Percentiles rank a stretch among this genome's conserved stretches.
phyloP scores from a whole-genome alignment of 148 eudicot genomes.

The Vaccinium vitisidaea region DNA sequence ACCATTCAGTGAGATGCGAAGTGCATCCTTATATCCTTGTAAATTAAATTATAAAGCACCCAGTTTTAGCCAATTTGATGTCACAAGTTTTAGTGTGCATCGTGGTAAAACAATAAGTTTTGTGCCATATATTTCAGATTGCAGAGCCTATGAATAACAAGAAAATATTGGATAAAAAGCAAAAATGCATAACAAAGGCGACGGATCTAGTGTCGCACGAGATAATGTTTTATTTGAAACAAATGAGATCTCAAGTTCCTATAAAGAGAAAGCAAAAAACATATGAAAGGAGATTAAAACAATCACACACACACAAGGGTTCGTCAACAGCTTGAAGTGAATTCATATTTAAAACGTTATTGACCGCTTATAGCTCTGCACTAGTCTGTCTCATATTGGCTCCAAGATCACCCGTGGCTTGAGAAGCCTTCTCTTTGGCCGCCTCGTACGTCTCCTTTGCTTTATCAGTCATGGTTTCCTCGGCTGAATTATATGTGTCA shows the following conservation, averaged over 20 bases:
- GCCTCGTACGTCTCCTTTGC: conserved; percentile 43
- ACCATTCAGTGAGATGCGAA: too few relatives aligned
- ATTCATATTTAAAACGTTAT: not conserved
- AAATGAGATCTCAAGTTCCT: not conserved
- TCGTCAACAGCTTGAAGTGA: not conserved
- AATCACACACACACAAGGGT: not conserved
- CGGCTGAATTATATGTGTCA: conserved; percentile 26
- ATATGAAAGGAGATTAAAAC: not conserved
- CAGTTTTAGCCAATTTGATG: not conserved
- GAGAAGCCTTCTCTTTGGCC: conserved; percentile 55
- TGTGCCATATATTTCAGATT: not conserved
- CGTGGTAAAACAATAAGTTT: not conserved
- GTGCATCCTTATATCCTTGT: too few relatives aligned
- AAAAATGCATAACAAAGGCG: not conserved
- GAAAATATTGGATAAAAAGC: not conserved
- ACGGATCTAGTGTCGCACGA: not conserved
- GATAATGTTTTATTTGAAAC: not conserved
- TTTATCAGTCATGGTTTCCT: conserved; percentile 26
- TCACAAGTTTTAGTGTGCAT: not conserved
- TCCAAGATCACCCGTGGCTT: conserved; percentile 42
- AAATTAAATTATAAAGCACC: too few relatives aligned
- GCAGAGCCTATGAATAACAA: not conserved
- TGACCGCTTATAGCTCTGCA: conserved; percentile 17
- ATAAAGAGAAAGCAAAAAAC: not conserved
- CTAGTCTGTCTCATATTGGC: conserved; percentile 18